Percentiles rank a stretch among this genome's conserved stretches.
Evolutionary conservation across 2,329 filamentous ascomycete genomes (phyloP).

Genomic region (Botrytis porri): DNA sequence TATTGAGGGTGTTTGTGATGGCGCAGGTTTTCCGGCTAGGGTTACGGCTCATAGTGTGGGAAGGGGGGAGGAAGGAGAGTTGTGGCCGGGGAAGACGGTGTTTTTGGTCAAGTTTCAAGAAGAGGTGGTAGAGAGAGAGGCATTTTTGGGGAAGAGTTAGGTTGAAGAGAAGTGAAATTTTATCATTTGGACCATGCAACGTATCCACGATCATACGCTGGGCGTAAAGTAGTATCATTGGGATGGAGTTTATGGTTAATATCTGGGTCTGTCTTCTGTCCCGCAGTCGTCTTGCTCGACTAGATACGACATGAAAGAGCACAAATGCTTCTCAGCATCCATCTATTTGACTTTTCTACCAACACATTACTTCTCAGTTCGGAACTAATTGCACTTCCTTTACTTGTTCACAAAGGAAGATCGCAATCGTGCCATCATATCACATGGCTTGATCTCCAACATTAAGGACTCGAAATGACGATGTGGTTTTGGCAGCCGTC

Average conservation of each 20-base stretch:
- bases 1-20: slow-evolving; percentile 93
- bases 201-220: background rate
- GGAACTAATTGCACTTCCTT: background rate
- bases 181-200: background rate
- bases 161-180: background rate
- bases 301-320: background rate
- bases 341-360: background rate
- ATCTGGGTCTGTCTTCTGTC: background rate
- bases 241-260: slow-evolving; percentile 1
- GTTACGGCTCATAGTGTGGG: slow-evolving; percentile 84
- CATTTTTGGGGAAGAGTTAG: slow-evolving; percentile 62
- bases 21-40: slow-evolving; percentile 80
- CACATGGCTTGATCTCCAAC: background rate
- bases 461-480: background rate
- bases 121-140: slow-evolving; percentile 90
- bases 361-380: background rate
- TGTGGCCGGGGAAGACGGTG: slow-evolving; percentile 96
- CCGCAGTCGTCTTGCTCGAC: background rate
- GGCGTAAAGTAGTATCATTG: slow-evolving; percentile 1
- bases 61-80: slow-evolving; percentile 59
- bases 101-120: slow-evolving; percentile 90
- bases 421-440: background rate
- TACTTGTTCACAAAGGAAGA: background rate
- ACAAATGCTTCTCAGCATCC: background rate
- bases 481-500: background rate